phyloP scores from a whole-genome alignment of 345 rosid species.

The Eucalyptus cladocalyx region DNA sequence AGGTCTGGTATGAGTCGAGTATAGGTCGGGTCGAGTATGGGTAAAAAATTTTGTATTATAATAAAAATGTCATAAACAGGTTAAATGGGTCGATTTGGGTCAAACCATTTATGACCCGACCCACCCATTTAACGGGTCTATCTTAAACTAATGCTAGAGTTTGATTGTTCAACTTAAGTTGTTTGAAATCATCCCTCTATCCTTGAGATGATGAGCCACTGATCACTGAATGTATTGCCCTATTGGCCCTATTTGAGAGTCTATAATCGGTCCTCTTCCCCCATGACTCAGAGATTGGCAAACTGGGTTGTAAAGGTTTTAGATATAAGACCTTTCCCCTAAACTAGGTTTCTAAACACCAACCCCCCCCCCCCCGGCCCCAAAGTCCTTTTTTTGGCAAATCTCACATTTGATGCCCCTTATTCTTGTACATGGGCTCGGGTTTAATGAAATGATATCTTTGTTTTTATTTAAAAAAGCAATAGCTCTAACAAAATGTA shows the following conservation, averaged over 20 bases:
- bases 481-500: not conserved
- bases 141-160: too few relatives aligned
- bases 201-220: not conserved
- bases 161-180: not conserved
- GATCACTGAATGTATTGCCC: rapidly evolving
- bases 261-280: not conserved
- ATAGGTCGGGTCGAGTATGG: too few relatives aligned
- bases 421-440: not conserved
- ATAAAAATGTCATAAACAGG: rapidly evolving
- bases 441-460: not conserved
- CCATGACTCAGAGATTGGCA: not conserved
- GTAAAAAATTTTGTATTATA: rapidly evolving
- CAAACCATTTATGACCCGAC: too few relatives aligned
- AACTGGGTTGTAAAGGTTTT: not conserved
- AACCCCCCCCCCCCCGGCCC: too few relatives aligned
- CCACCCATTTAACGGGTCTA: too few relatives aligned
- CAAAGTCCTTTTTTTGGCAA: not conserved
- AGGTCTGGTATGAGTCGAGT: rapidly evolving
- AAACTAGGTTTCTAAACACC: not conserved
- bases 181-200: not conserved
- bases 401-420: not conserved
- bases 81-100: too few relatives aligned
- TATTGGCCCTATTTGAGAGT: not conserved
- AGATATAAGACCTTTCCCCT: not conserved
- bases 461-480: rapidly evolving